These are phyloP conservation scores for Penicillium maclennaniae DNA, from an alignment of 495 filamentous ascomycete genomes.

Conservation along the genomic window DNA sequence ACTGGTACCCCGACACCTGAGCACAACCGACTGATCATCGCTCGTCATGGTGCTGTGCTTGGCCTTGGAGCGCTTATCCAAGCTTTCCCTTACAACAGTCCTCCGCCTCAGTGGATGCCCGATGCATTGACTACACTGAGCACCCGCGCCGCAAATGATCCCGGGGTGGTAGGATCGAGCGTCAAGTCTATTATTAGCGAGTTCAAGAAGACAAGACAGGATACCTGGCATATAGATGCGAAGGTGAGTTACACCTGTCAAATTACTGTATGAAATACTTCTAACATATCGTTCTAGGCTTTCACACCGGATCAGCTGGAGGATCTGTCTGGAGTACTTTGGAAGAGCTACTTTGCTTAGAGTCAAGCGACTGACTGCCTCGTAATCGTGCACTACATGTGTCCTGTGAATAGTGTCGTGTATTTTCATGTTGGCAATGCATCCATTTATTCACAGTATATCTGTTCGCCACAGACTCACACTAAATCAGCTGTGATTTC, in stretches of 20 bases:
- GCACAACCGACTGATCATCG: conserved; percentile 71
- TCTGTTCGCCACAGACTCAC: neutral
- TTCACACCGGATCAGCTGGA: conserved; percentile 91
- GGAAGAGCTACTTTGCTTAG: conserved; percentile 99
- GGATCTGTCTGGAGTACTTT: conserved; percentile 92
- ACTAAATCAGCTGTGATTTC: neutral
- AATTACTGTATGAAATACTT: neutral
- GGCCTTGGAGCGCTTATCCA: conserved; percentile 88
- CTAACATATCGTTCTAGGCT: conserved; percentile 56
- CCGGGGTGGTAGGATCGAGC: conserved; percentile 91
- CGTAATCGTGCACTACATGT: neutral
- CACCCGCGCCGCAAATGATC: conserved; percentile 77
- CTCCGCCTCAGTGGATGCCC: conserved; percentile 90
- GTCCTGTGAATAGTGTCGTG: neutral
- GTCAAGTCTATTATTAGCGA: conserved; percentile 95
- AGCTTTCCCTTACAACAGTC: conserved; percentile 95
- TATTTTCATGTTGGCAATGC: neutral
- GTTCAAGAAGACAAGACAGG: conserved; percentile 99
- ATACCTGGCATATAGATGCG: conserved; percentile 97
- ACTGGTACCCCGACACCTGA: conserved; percentile 78
- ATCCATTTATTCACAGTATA: neutral
- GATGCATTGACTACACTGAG: conserved; percentile 86
- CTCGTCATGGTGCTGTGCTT: conserved; percentile 85
- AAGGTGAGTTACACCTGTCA: conserved; percentile 61
- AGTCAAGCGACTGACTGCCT: neutral